A percentile compares a stretch with the other conserved stretches of the same genome.
These are phyloP conservation scores for Neostapfia colusana DNA, from an alignment of 176 grass and related monocot species.

Conservation along the genomic window DNA sequence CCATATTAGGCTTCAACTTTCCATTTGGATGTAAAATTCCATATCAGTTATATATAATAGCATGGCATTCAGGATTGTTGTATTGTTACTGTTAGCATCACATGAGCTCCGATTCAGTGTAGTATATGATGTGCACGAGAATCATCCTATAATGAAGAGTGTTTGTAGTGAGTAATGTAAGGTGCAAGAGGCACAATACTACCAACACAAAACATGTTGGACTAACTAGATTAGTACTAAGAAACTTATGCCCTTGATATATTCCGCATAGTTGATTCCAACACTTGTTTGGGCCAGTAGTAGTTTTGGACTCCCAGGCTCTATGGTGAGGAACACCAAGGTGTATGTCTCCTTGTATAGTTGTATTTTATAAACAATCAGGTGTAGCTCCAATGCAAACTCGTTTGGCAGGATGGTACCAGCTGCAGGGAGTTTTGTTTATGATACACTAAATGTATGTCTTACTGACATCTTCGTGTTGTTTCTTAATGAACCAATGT, in stretches of 20 bases:
- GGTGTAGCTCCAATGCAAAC: too few species aligned
- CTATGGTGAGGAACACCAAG: too few species aligned
- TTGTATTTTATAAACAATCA: too few species aligned
- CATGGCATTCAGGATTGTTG: background rate
- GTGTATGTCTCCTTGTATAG: too few species aligned
- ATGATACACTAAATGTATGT: background rate
- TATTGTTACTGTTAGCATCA: background rate
- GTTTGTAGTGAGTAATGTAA: background rate
- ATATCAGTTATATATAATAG: background rate
- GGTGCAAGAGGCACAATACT: background rate
- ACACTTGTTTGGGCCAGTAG: too few species aligned
- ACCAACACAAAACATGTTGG: background rate
- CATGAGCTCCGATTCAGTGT: background rate
- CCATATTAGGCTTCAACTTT: background rate
- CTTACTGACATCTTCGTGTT: background rate
- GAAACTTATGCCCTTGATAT: background rate
- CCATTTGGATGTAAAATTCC: background rate
- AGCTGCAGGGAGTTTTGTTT: background rate
- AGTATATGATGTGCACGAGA: background rate
- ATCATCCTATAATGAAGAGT: background rate
- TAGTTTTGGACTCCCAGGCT: too few species aligned
- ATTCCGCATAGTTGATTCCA: background rate
- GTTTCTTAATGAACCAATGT: slow-evolving; percentile 16
- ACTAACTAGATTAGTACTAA: background rate
- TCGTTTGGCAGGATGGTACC: too few species aligned